phyloP scores from a whole-genome alignment of 2,329 filamentous ascomycete genomes.

The Pseudogymnoascus sp. region DNA sequence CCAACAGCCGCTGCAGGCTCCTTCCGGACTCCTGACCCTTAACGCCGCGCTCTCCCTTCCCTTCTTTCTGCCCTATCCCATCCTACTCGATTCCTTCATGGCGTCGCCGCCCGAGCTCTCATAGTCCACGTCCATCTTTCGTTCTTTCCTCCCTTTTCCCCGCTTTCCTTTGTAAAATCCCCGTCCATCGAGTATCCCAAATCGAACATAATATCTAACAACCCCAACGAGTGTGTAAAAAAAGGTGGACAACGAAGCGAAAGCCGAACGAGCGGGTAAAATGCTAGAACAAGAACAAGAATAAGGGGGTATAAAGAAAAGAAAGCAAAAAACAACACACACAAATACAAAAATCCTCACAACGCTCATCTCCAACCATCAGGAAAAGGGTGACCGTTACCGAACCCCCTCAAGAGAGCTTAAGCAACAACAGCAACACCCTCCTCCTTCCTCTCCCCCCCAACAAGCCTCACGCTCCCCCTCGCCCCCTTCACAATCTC shows the following conservation, averaged over 20 bases:
- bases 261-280: slow-evolving; percentile 17
- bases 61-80: neutral
- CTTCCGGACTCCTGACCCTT: neutral
- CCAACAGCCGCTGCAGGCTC: neutral
- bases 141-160: neutral
- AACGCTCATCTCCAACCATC: too few relatives aligned
- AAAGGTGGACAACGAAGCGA: slow-evolving; percentile 6
- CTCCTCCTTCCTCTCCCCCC: slow-evolving; percentile 32
- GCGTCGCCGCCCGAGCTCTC: neutral
- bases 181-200: neutral
- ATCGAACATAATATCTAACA: slow-evolving; percentile 1
- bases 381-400: too few relatives aligned
- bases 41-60: neutral
- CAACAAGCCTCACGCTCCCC: slow-evolving; percentile 57
- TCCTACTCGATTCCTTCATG: neutral
- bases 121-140: neutral
- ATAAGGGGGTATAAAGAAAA: slow-evolving; percentile 10
- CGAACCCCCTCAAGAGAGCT: slow-evolving; percentile 15
- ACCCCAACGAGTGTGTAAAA: slow-evolving; percentile 1
- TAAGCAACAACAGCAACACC: slow-evolving; percentile 19
- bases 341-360: slow-evolving; percentile 12
- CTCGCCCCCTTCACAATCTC: slow-evolving; percentile 59
- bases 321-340: neutral
- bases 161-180: neutral
- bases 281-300: slow-evolving; percentile 9